Percentiles rank a stretch among this genome's conserved stretches.
phyloP scores from a whole-genome alignment of 2,329 filamentous ascomycete species.

The Penicillium freii region DNA sequence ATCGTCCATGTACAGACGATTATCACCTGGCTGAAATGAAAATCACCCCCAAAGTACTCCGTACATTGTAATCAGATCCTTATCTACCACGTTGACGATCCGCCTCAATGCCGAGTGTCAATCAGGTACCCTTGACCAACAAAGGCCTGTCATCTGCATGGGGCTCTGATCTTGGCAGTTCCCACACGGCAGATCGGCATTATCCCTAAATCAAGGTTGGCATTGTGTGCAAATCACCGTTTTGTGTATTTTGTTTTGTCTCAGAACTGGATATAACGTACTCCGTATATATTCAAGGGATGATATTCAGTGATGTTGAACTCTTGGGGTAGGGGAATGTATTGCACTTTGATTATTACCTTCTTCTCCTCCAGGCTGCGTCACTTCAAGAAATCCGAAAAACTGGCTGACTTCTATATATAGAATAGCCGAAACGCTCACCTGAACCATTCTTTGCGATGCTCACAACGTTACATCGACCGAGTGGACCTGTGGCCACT shows the following conservation, averaged over 20 bases:
- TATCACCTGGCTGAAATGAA: slow-evolving; percentile 1
- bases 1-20: background rate
- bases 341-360: background rate
- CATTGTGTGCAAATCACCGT: slow-evolving; percentile 19
- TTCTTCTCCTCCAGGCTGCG: background rate
- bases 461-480: background rate
- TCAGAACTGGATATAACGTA: background rate
- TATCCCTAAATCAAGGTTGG: slow-evolving; percentile 28
- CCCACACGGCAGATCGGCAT: slow-evolving; percentile 41
- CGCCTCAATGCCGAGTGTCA: slow-evolving; percentile 14
- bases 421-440: slow-evolving; percentile 11
- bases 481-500: background rate
- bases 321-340: background rate
- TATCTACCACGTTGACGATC: slow-evolving; percentile 13
- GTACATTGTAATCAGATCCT: slow-evolving; percentile 8
- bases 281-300: too few species aligned
- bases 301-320: background rate
- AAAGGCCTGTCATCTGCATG: slow-evolving; percentile 35
- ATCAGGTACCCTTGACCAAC: slow-evolving; percentile 19
- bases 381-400: background rate
- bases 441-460: slow-evolving; percentile 8
- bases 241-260: background rate
- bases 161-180: slow-evolving; percentile 35
- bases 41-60: background rate
- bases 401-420: slow-evolving; percentile 7